Base-by-base conservation (phyloP, 768 basidiomycete genomes). In the Melanogaster broomeanus region DNA sequence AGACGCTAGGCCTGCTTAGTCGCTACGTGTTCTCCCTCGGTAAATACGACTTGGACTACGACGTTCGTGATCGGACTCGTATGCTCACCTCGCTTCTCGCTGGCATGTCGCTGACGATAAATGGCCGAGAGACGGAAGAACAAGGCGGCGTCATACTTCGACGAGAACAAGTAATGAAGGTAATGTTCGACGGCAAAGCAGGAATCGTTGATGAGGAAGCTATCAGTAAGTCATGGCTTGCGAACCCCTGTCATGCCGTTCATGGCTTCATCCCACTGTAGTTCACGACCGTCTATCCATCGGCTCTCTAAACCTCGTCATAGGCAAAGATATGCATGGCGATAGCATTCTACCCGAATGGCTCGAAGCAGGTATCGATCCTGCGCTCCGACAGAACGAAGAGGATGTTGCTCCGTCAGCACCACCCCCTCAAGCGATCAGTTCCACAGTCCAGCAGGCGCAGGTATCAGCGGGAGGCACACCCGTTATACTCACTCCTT, bases 31-130 rank as follows among this genome's bases (percentile, higher is more conserved):
- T 97, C 52, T 80, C 82, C 2, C 79, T 97, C 18, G 95, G 93
- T 2, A 79, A 88, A 49, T 98, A 95, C 69, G 97, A 99, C 69
- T 60, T 72, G 18, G 84, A 88, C 61, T 96, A 91, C 68, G 93
- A 97, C 61, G 87, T 98, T 30, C 80, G 97, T 28, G 97, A 98
- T 66, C 85, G 95, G 22, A 86, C 84, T 5, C 81, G 96, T 45
- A 87, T 93, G 80, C 67, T 97, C 24, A 71, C 76, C 16, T 80
- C 86, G 6, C 77, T 98, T 13, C 75, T 96, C 15, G 66, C 72
- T 3, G 85, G 90, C 30, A 71, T 82, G 13, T 66, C 58, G 12
- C 60, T 82, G 7, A 64, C 68, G n/a, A 62, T 71, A 25, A 53
- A 57, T 16, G 72, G 70, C 31, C 68, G 66, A 11, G 68, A 67